phyloP scores from a whole-genome alignment of 2,329 filamentous ascomycete species.

The Aureobasidium musti region DNA sequence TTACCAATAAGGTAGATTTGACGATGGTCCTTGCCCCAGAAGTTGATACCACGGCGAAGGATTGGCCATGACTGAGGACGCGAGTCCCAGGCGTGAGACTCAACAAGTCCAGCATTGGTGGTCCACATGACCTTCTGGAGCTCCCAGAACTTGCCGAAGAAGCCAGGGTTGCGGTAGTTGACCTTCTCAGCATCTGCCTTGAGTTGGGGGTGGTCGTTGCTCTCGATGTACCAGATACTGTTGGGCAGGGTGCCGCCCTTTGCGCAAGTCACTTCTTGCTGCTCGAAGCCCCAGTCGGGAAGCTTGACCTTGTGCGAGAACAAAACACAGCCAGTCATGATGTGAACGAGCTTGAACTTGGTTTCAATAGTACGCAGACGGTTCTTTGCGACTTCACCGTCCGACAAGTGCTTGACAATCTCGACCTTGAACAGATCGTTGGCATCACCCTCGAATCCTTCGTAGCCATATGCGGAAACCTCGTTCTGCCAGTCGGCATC shows the following conservation, averaged over 20 bases:
- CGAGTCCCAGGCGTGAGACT: conserved; percentile 98
- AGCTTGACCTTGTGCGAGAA: conserved; percentile 99
- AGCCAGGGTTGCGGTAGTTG: conserved; percentile 92
- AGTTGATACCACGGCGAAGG: conserved; percentile 93
- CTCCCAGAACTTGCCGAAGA: conserved; percentile 98
- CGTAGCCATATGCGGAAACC: conserved; percentile 88
- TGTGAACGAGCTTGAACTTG: conserved; percentile 91
- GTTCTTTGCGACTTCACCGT: conserved; percentile 74
- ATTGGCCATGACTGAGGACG: conserved; percentile 91
- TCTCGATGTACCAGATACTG: conserved; percentile 95
- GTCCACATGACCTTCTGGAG: conserved; percentile 98
- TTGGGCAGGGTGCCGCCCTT: conserved; percentile 89
- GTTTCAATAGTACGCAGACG: conserved; percentile 91
- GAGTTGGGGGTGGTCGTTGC: conserved; percentile 80
- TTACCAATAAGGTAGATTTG: conserved; percentile 98
- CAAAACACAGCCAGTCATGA: conserved; percentile 94
- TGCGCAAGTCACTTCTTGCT: conserved; percentile 98
- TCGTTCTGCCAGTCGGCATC: conserved; percentile 66
- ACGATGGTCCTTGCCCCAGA: conserved; percentile 92
- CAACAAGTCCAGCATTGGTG: conserved; percentile 92
- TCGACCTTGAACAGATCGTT: conserved; percentile 96
- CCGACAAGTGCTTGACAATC: conserved; percentile 87
- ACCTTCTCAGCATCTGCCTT: conserved; percentile 80
- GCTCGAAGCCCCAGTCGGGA: conserved; percentile 95
- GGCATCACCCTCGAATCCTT: conserved; percentile 94